Evolutionary conservation across 345 rosid species (phyloP).

Genomic region (Microthlaspi erraticum): DNA sequence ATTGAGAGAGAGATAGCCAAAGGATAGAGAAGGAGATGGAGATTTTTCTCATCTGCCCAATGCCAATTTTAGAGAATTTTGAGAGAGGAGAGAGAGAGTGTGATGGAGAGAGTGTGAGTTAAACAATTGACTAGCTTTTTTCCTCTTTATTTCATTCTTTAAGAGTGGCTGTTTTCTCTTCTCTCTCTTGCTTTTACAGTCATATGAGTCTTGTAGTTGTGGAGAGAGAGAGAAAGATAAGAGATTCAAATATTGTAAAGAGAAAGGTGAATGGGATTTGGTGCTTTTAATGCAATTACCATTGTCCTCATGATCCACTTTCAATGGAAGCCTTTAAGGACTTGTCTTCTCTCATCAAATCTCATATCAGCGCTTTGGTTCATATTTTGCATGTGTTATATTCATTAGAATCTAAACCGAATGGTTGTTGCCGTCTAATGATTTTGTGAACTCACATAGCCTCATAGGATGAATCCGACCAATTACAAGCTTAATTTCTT

Average conservation of each 20-base stretch:
- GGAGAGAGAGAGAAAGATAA: slow-evolving; percentile 39
- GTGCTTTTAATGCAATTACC: slow-evolving; percentile 60
- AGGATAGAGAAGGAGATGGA: slow-evolving; percentile 31
- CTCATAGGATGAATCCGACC: background rate
- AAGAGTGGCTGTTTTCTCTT: slow-evolving; percentile 42
- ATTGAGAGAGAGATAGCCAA: slow-evolving; percentile 35
- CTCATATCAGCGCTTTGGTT: slow-evolving; percentile 14
- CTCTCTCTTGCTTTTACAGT: slow-evolving; percentile 68
- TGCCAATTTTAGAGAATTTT: slow-evolving; percentile 36
- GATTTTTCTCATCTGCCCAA: slow-evolving; percentile 34
- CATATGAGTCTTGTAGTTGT: slow-evolving; percentile 44
- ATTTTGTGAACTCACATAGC: slow-evolving; percentile 9
- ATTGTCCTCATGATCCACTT: slow-evolving; percentile 46
- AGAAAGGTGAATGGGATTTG: slow-evolving; percentile 48
- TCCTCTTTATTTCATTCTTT: slow-evolving; percentile 52
- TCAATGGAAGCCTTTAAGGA: slow-evolving; percentile 31
- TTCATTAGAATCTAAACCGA: slow-evolving; percentile 10
- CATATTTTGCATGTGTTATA: slow-evolving; percentile 27
- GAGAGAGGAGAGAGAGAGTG: slow-evolving; percentile 33
- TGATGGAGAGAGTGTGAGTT: slow-evolving; percentile 47
- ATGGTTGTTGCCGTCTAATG: background rate
- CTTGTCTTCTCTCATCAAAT: slow-evolving; percentile 34
- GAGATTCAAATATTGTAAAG: slow-evolving; percentile 56
- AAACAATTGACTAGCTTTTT: slow-evolving; percentile 48
- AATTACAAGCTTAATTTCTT: background rate